Evolutionary conservation across 441 rosid genomes (phyloP), one percentile per base, ranked within the genome.

Genomic region (Corymbia calophylla): DNA sequence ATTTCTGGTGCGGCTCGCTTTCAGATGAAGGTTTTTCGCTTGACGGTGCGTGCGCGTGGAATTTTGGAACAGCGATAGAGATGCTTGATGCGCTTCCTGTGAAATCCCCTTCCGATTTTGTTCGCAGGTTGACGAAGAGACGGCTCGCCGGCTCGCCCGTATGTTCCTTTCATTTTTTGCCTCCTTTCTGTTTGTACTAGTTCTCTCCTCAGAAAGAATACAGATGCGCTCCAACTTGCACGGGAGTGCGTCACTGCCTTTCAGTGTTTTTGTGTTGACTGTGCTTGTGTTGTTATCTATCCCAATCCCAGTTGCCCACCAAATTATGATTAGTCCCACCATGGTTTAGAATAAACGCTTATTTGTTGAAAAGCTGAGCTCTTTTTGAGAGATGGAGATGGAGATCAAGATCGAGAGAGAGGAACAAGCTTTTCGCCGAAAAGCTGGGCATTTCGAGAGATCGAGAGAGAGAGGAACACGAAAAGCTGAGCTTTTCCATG

Each of bases 91-190:
- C 91, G 94, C 92, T 92, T 97, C 95, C 89, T 91, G 87, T 88
- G 94, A 94, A 90, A 91, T 92, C 81, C 94, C 88, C 84, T 95
- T 95, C 87, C 96, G 97, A n/a, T 97, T 97, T 93, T 94, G 97
- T 88, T 97, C 99, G 89, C 93, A 95, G 48, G 90, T 96, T 53
- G 95, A 95, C 91, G 96, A 95, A 93, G 91, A 92, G 39, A 89
- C 96, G 88, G 94, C 98, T 90, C 90, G 87, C 77, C 90, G 92
- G 89, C 97, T 97, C 89, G 90, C 95, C 87, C 17, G 97, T 96
- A 70, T 89, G 97, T 85, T 16, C 53, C 87, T 86, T 47, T 68
- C 84, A 68, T 70, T 8, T 47, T 81, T 3, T 7, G 29, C 54
- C 73, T 23, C 35, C 21, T 77, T 89, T 39, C 39, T 39, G 9